A percentile compares a stretch with the other conserved stretches of the same genome.
phyloP scores from a whole-genome alignment of 805 yeast genomes.

The Debaryomyces maramus region DNA sequence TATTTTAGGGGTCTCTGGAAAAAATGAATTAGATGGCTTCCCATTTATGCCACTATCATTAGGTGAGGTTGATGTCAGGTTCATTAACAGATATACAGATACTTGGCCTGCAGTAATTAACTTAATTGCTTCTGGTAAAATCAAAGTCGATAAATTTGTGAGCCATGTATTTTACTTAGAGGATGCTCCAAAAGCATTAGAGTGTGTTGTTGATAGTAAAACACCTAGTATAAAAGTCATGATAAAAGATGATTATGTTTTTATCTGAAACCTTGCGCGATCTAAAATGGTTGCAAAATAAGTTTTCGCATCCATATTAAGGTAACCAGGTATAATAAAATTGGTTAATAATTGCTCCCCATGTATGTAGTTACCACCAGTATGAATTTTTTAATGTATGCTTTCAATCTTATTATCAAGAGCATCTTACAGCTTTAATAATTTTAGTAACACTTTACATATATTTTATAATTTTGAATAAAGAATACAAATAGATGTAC shows the following conservation, averaged over 20 bases:
- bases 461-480: too few species aligned
- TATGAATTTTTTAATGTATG: too few species aligned
- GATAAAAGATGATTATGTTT: constrained; percentile 13
- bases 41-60: constrained; percentile 18
- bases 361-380: too few species aligned
- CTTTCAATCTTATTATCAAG: too few species aligned
- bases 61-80: constrained; percentile 19
- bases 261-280: background rate
- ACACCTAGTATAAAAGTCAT: constrained; percentile 18
- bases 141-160: constrained; percentile 17
- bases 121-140: constrained; percentile 8
- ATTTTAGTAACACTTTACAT: too few species aligned
- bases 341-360: too few species aligned
- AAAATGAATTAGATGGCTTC: constrained; percentile 16
- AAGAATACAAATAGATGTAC: too few species aligned
- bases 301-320: too few species aligned
- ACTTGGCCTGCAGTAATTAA: constrained; percentile 17
- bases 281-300: background rate
- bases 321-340: too few species aligned
- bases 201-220: constrained; percentile 22
- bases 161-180: constrained; percentile 21
- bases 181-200: constrained; percentile 21
- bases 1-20: constrained; percentile 21
- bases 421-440: too few species aligned
- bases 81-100: constrained; percentile 18